phyloP scores from a whole-genome alignment of 768 basidiomycete species.

The Pulveroboletus frians region DNA sequence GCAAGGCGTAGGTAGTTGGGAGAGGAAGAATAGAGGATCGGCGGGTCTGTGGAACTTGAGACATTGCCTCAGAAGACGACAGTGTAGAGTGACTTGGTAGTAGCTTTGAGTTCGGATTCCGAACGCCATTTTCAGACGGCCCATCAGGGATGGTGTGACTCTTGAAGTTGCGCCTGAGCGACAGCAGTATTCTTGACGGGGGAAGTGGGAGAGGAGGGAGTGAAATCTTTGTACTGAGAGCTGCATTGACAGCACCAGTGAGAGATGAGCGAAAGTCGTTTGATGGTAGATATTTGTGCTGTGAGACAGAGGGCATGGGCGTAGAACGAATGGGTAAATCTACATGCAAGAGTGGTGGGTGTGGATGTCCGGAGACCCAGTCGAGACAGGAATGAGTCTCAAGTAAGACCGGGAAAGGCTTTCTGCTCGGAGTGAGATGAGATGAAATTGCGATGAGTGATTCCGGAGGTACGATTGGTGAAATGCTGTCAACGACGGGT shows the following conservation, averaged over 20 bases:
- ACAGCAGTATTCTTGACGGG: conserved; percentile 16
- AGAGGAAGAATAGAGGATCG: conserved; percentile 11
- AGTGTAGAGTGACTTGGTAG: background rate
- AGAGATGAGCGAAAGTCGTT: conserved; percentile 15
- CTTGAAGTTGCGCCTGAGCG: conserved; percentile 21
- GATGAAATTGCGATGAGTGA: conserved; percentile 40
- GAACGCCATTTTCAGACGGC: background rate
- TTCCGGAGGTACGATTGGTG: conserved; percentile 52
- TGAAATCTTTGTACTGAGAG: conserved; percentile 16
- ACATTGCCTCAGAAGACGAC: background rate
- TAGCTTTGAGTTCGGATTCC: background rate
- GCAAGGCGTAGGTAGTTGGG: conserved; percentile 9
- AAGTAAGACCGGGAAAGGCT: conserved; percentile 31
- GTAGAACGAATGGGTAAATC: conserved; percentile 25
- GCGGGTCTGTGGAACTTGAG: conserved; percentile 2
- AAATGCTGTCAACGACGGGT: conserved; percentile 36
- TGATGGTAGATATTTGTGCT: conserved; percentile 5
- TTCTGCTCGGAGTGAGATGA: conserved; percentile 22
- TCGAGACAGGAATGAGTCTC: conserved; percentile 34
- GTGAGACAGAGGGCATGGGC: conserved; percentile 15
- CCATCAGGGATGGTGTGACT: background rate
- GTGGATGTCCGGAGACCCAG: conserved; percentile 37
- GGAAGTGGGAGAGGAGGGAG: conserved; percentile 15
- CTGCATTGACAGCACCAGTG: conserved; percentile 21
- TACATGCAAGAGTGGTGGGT: conserved; percentile 38